Base-by-base conservation (phyloP, 805 yeast genomes). In the Candida tibetensis region DNA sequence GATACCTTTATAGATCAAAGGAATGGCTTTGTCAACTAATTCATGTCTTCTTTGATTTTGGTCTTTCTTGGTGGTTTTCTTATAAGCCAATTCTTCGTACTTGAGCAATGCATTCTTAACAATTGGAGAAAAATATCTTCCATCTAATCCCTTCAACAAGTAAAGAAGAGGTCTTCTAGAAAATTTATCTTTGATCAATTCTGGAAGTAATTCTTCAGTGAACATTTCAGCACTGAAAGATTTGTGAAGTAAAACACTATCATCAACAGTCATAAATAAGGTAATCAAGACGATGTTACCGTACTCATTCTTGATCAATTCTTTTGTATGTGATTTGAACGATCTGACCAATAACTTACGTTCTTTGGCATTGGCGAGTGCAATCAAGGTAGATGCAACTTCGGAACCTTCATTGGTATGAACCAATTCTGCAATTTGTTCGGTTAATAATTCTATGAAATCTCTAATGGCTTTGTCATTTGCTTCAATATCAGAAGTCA, bases 341-440 rank as follows among this genome's bases (percentile, higher is more conserved):
- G 82, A 58, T 63, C 76, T 85, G 45, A 90, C 69, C 39, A 91
- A 77, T 34, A 60, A 58, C 65, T 90, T 91, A 71, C 96, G 82
- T 66, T 91, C 96, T 67, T 91, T 91, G 17, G 98, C 97, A 47
- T 71, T 84, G 23, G 96, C 91, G 40, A 74, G 72, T 1, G 96
- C 86, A 42, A 91, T 73, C 45, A 86, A 71, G 21, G 81, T 75
- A 52, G 85, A 80, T 1, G 96, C 96, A 42, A 89, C 97, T 52
- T 87, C 95, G 34, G 91, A 70, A 49, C 99, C 99, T 60, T 90
- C 97, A 38, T 82, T 82, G 0, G 99, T 91, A 60, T 91, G 99
- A 22, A 90, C 96, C 59, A 91, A 74, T 66, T 91, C 97, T 14
- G 96, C 95, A 59, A 88, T 74, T 59, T 89, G 96, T 55, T 90